phyloP scores from a whole-genome alignment of 2,329 filamentous ascomycete genomes.

The Atkinsonella texensis region DNA sequence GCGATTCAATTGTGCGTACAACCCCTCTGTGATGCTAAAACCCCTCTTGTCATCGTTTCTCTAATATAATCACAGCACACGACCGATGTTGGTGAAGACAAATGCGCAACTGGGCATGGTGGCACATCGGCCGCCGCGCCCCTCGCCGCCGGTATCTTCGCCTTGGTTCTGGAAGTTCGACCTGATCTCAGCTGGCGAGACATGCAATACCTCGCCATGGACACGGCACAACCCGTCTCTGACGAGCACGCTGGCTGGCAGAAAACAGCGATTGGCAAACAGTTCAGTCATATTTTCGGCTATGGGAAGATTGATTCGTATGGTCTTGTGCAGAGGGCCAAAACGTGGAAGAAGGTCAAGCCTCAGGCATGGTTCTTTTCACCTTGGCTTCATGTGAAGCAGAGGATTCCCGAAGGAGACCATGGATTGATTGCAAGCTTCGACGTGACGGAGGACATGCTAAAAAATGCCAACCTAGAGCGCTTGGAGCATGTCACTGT shows the following conservation, averaged over 20 bases:
- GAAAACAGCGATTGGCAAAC: conserved; percentile 64
- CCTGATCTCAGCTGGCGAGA: conserved; percentile 90
- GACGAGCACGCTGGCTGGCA: conserved; percentile 64
- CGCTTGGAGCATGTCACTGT: conserved; percentile 90
- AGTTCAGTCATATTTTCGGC: conserved; percentile 89
- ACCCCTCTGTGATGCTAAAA: background rate
- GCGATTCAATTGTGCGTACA: conserved; percentile 61
- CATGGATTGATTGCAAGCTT: conserved; percentile 70
- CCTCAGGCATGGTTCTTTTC: conserved; percentile 92
- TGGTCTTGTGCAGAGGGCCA: conserved; percentile 72
- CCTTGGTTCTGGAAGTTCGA: conserved; percentile 71
- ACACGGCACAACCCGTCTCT: conserved; percentile 74
- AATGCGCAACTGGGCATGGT: conserved; percentile 72
- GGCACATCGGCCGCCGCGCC: conserved; percentile 94
- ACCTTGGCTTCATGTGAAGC: conserved; percentile 84
- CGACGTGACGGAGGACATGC: conserved; percentile 68
- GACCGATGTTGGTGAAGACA: conserved; percentile 77
- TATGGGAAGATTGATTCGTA: conserved; percentile 93
- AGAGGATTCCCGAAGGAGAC: conserved; percentile 73
- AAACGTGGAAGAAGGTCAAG: conserved; percentile 78
- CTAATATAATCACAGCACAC: conserved; percentile 49
- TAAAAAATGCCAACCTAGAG: conserved; percentile 71
- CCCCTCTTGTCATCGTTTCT: background rate
- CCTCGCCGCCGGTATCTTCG: conserved; percentile 82
- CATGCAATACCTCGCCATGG: conserved; percentile 78